Conservation (phyloP, 2,329 filamentous ascomycete species). For the Fusarium cyanostomum region DNA sequence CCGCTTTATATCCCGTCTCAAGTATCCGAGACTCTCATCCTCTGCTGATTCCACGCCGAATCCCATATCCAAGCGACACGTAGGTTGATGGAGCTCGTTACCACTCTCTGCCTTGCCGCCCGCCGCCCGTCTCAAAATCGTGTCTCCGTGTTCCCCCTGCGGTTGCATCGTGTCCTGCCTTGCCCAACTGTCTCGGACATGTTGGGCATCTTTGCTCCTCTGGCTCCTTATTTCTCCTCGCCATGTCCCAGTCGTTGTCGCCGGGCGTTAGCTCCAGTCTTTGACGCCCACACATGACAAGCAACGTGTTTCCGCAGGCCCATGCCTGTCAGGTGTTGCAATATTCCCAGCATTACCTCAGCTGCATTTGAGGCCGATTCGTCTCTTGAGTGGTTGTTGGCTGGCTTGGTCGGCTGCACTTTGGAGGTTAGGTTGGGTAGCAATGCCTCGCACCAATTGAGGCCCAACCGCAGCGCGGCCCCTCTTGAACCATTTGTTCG, state of each 20-base stretch:
- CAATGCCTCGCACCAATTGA: slow-evolving; percentile 51
- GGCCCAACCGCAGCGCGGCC: slow-evolving; percentile 47
- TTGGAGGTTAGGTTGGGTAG: slow-evolving; percentile 49
- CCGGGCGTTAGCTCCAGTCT: slow-evolving; percentile 19
- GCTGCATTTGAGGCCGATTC: slow-evolving; percentile 33
- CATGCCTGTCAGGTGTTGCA: slow-evolving; percentile 35
- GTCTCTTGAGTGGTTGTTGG: slow-evolving; percentile 14
- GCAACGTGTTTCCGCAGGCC: slow-evolving; percentile 40
- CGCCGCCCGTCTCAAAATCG: slow-evolving; percentile 24
- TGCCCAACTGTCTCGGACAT: slow-evolving; percentile 32
- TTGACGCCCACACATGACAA: slow-evolving; percentile 38
- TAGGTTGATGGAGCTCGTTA: slow-evolving; percentile 38
- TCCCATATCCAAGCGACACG: slow-evolving; percentile 40
- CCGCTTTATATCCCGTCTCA: slow-evolving; percentile 40
- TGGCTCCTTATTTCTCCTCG: slow-evolving; percentile 26
- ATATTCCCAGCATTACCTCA: slow-evolving; percentile 35
- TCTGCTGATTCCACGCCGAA: slow-evolving; percentile 26
- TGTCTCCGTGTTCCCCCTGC: slow-evolving; percentile 24
- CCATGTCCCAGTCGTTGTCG: slow-evolving; percentile 26
- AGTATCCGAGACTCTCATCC: slow-evolving; percentile 38
- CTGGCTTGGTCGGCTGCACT: slow-evolving; percentile 17
- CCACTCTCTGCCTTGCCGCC: slow-evolving; percentile 23
- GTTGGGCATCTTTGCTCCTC: slow-evolving; percentile 41
- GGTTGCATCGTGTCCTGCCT: slow-evolving; percentile 29
- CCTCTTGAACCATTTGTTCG: slow-evolving; percentile 37